Percentiles rank a stretch among this genome's conserved stretches.
These are phyloP conservation scores for Saccharomyces eubayanus DNA, from an alignment of 805 yeast genomes.

Conservation along the genomic window DNA sequence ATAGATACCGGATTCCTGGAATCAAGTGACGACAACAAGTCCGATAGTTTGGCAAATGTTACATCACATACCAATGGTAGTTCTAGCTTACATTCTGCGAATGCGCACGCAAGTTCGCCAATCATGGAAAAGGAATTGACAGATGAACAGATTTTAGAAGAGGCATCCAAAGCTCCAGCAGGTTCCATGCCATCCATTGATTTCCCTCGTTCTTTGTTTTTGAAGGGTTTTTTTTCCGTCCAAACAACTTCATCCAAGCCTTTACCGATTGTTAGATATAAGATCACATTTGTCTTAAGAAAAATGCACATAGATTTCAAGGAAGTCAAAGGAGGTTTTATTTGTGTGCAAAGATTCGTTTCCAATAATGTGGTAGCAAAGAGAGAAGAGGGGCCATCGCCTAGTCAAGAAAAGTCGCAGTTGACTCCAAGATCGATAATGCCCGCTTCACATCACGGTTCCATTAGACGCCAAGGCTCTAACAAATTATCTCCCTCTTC, in stretches of 20 bases:
- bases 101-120: not conserved
- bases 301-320: slow-evolving; percentile 71
- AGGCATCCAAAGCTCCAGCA: slow-evolving; percentile 53
- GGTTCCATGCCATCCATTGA: slow-evolving; percentile 91
- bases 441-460: slow-evolving; percentile 23
- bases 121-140: slow-evolving; percentile 29
- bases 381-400: not conserved
- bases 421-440: not conserved
- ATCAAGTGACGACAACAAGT: slow-evolving; percentile 43
- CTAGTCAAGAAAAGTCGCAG: no score
- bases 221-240: slow-evolving; percentile 89
- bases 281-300: slow-evolving; percentile 67
- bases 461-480: slow-evolving; percentile 33
- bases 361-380: slow-evolving; percentile 22
- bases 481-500: slow-evolving; percentile 29
- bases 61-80: slow-evolving; percentile 6
- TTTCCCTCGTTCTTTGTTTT: slow-evolving; percentile 79
- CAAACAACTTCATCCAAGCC: slow-evolving; percentile 93
- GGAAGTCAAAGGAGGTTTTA: slow-evolving; percentile 90
- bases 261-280: slow-evolving; percentile 77
- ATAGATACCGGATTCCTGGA: slow-evolving; percentile 39
- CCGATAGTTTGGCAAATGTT: slow-evolving; percentile 37
- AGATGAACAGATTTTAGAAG: slow-evolving; percentile 41
- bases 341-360: slow-evolving; percentile 59
- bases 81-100: not conserved